Percentiles rank a stretch among this genome's conserved stretches.
These are phyloP conservation scores for Persicaria tinctoria DNA, from an alignment of 148 eudicot species.

Conservation along the genomic window DNA sequence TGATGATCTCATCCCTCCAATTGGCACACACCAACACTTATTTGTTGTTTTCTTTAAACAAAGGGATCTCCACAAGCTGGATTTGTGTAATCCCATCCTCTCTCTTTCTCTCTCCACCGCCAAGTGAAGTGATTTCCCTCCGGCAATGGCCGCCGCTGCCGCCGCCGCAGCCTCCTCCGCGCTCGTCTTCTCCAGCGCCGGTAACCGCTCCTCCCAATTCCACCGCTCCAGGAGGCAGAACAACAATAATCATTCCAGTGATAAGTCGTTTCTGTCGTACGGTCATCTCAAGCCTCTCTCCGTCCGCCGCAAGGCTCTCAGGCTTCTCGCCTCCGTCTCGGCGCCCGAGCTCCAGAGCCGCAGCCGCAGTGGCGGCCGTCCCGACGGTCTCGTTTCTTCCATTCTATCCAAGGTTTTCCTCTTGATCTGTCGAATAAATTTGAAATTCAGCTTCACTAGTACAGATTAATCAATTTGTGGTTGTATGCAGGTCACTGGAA, in stretches of 20 bases:
- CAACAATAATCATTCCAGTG: neutral
- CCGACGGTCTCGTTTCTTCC: constrained; percentile 37
- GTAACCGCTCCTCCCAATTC: constrained; percentile 14
- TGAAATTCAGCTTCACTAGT: constrained; percentile 1
- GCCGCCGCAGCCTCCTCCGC: constrained; percentile 17
- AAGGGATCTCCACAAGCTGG: neutral
- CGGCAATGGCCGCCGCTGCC: constrained; percentile 15
- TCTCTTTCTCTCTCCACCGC: neutral
- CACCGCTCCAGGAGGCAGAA: constrained; percentile 3
- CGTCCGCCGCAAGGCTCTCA: constrained; percentile 14
- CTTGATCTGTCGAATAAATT: neutral
- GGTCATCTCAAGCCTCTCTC: constrained; percentile 5
- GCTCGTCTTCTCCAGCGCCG: constrained; percentile 12
- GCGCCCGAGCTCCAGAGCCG: constrained; percentile 17
- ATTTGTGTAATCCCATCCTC: neutral
- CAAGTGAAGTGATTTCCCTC: neutral
- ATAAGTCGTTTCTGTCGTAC: neutral
- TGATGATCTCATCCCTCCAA: neutral
- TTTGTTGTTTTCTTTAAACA: neutral
- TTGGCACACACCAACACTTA: neutral
- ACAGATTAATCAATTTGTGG: neutral
- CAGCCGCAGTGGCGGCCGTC: constrained; percentile 21
- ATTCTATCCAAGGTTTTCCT: constrained; percentile 41
- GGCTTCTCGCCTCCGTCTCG: constrained; percentile 31
- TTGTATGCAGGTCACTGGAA: constrained; percentile 46